Conservation (phyloP, 1,139 yeast species). For the Kurtzmaniella quercitrusa region DNA sequence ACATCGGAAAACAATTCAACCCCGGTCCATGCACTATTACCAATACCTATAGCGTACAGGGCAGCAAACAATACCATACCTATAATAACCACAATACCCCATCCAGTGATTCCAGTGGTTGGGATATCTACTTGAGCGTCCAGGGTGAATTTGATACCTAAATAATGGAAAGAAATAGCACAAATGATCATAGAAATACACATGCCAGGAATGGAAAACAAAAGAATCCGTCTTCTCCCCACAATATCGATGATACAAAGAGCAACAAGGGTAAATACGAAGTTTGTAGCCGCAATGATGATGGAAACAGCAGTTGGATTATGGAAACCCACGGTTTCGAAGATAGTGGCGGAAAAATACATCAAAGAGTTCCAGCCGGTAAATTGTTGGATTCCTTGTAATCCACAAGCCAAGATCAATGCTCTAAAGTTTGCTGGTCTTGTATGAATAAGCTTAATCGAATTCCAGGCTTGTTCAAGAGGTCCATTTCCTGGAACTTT, state of each 20-base stretch:
- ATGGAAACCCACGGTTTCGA: slow-evolving; percentile 80
- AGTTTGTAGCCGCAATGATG: slow-evolving; percentile 88
- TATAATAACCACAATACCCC: slow-evolving; percentile 84
- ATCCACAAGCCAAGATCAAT: slow-evolving; percentile 79
- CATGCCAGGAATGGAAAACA: slow-evolving; percentile 80
- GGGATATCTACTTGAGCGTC: slow-evolving; percentile 39
- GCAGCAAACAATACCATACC: slow-evolving; percentile 62
- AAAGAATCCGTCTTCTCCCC: slow-evolving; percentile 78
- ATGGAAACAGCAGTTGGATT: slow-evolving; percentile 91
- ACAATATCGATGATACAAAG: slow-evolving; percentile 77
- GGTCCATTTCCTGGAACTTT: slow-evolving; percentile 61
- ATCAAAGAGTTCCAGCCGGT: slow-evolving; percentile 93
- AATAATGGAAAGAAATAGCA: slow-evolving; percentile 85
- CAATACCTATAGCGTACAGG: slow-evolving; percentile 88
- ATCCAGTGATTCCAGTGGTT: slow-evolving; percentile 54
- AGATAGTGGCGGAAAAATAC: slow-evolving; percentile 90
- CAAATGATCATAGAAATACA: slow-evolving; percentile 67
- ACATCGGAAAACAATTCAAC: slow-evolving; percentile 78
- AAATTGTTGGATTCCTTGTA: slow-evolving; percentile 93
- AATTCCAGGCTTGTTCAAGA: slow-evolving; percentile 51
- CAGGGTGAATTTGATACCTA: slow-evolving; percentile 55
- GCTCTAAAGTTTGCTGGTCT: slow-evolving; percentile 86
- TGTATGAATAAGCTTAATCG: slow-evolving; percentile 64
- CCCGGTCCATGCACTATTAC: slow-evolving; percentile 98
- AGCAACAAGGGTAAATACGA: slow-evolving; percentile 78